Evolutionary conservation across 495 filamentous ascomycete genomes (phyloP), one percentile per base, ranked within the genome.

Genomic region (Penicillium alfredii): DNA sequence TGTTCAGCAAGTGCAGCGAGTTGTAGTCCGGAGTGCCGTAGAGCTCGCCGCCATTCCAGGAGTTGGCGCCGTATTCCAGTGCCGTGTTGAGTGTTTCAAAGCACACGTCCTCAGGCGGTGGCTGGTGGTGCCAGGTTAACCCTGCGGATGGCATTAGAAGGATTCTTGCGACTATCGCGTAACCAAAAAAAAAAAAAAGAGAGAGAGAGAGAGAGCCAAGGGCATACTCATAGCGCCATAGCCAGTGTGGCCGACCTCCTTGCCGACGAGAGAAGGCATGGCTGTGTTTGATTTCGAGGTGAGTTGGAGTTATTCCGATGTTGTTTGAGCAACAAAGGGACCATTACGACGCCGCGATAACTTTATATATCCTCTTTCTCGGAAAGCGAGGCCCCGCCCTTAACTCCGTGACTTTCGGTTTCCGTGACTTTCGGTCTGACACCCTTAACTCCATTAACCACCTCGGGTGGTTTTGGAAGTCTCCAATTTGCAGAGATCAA

Each of bases 21-120:
- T 90, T 87, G 66, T 69, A 66, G 15, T 81, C 73, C 1, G 75
- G 73, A 0, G 78, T 68, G 29, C 86, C 86, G 61, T 93, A 93
- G 50, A 93, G 72, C 45, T 88, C 81, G 46, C 81, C 84, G 27
- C 71, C 85, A 53, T 89, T 89, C 84, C 84, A 90, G 60, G 85
- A 78, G 59, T 77, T 82, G 59, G 70, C 72, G 19, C 85, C 84
- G 8, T 65, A 61, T n/a, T 64, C 51, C 31, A 92, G 67, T 9
- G 86, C 69, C 13, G 78, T 71, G 43, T 74, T 76, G 62, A 92
- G 69, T 5, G 82, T 73, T 39, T 73, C 72, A 52, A 90, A 80
- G 42, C 80, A 72, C 51, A 80, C 67, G 18, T 80, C 73, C 21
- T 80, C 56, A 2, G 80, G 49, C 2, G 70, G 62, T 1, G 76